Base-by-base conservation (phyloP, 2,329 filamentous ascomycete species). In the Exophiala bonariae region DNA sequence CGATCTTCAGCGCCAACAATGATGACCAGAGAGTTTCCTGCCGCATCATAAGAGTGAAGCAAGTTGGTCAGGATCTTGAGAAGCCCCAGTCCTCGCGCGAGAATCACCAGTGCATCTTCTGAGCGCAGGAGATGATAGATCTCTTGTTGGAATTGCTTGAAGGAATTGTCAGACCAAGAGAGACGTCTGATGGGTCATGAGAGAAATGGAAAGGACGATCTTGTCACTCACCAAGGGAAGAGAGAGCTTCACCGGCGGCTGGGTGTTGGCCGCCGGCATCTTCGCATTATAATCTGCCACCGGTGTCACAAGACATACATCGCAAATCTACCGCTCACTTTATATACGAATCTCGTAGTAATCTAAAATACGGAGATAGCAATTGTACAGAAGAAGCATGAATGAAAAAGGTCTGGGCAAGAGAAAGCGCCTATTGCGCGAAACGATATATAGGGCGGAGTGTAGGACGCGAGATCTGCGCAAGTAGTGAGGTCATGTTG, bases 11-110 rank as follows among this genome's bases (percentile, higher is more conserved):
- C 91, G 8, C 90, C 91, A 33, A 97, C 83, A 16, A 99, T 72
- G 35, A 99, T 76, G 39, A 99, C 85, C 44, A 99, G 75, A 63
- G 95, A 97, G 70, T 93, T 95, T 11, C 93, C 93, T 3, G 89
- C 89, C 1, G 90, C 91, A 78, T 99, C 93, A 71, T 96, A 96
- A 16, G 91, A 91, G 69, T 99, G 93, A 20, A 99, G 81, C 31
- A 99, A 80, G 65, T 97, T 99, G n/a, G 89, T 95, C 62, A 96
- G 81, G 47, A 99, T 81, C 58, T 90, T 89, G 66, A 96, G 81
- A 36, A 97, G 83, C 59, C 93, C 93, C 38, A 99, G 84, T 59
- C 93, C 93, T 43, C 89, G 87, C 33, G 92, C 93, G 45, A 97
- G 80, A 44, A 99, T 79, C 61, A 97, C 86, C 56, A 99, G 84